These are phyloP conservation scores for Diaporthe capsici DNA, from an alignment of 2,329 filamentous ascomycete genomes.

Conservation along the genomic window DNA sequence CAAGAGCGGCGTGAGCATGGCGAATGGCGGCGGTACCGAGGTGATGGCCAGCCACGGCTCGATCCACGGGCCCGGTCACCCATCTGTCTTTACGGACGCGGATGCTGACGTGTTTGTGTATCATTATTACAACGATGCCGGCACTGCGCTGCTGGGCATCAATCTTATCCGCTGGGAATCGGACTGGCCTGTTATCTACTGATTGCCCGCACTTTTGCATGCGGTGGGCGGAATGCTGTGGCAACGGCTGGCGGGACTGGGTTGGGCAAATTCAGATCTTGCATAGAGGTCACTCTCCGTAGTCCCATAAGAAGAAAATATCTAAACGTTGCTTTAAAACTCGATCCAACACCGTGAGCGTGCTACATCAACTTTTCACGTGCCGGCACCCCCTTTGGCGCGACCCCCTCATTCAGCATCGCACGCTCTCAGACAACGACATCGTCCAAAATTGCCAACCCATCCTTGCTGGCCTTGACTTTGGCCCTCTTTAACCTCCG, in stretches of 20 bases:
- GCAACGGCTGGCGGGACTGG: not conserved
- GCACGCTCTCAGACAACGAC: constrained; percentile 41
- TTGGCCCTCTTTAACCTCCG: constrained; percentile 54
- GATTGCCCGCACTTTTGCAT: too few species aligned
- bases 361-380: not conserved
- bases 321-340: too few species aligned
- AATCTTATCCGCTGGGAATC: constrained; percentile 1
- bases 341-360: not conserved
- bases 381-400: not conserved
- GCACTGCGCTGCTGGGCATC: constrained; percentile 7
- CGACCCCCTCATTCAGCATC: not conserved
- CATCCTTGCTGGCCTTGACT: constrained; percentile 11
- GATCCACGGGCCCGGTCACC: not conserved
- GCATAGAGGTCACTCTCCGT: not conserved
- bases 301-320: not conserved
- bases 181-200: constrained; percentile 12
- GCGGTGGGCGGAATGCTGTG: not conserved
- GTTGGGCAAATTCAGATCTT: not conserved
- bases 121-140: constrained; percentile 6
- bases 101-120: constrained; percentile 21
- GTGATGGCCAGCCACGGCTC: constrained; percentile 12
- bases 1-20: not conserved
- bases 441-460: constrained; percentile 3
- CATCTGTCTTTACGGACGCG: not conserved
- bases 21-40: constrained; percentile 15